Evolutionary conservation across 1,284 basidiomycete genomes (phyloP), one percentile per base, ranked within the genome.

Genomic region (Trametes polyzona): DNA sequence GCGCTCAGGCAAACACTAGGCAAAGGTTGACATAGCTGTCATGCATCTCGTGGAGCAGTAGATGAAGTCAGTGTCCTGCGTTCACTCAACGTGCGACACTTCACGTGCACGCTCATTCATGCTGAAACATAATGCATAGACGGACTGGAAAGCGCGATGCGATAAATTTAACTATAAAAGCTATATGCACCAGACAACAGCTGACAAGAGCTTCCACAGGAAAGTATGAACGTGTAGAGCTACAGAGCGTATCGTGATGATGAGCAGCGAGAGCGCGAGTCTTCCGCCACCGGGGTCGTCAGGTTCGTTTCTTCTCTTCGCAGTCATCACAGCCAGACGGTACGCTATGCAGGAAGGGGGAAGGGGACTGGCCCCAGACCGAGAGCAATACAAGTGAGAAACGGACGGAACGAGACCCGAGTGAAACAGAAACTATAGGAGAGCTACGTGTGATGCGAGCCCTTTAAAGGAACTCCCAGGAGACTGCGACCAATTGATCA

Each of bases 401-500:
- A 33, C 29, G 29, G 29, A 58, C n/a, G n/a, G n/a, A 64, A 44
- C n/a, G 43, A 36, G 40, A 53, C 41, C 44, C n/a, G 36, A 47
- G 33, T 36, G 19, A 58, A 43, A 42, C 48, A 12, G 39, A 44
- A 27, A 58, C 39, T 32, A 16, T 51, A 51, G 42, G 53, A 41
- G 40, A 52, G 55, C 46, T 42, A 55, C 39, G 33, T 30, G 47
- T 33, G 26, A 21, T 27, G 49, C 36, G 36, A 23, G 47, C 48
- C 30, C 30, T 66, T 74, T 74, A 79, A 40, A 72, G 54, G 66
- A 75, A 82, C 19, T 52, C 12, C 84, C 83, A 88, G 3, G 57
- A 60, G 68, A 87, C 81, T 84, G 52, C 30, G 49, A 29, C 26
- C 24, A 33, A 27, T 32, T 0, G 26, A 23, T 44, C 2, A 48